These are phyloP conservation scores for Fragilariopsis cylindrus DNA, from an alignment of 108 stramenopile genomes.

Conservation along the genomic window DNA sequence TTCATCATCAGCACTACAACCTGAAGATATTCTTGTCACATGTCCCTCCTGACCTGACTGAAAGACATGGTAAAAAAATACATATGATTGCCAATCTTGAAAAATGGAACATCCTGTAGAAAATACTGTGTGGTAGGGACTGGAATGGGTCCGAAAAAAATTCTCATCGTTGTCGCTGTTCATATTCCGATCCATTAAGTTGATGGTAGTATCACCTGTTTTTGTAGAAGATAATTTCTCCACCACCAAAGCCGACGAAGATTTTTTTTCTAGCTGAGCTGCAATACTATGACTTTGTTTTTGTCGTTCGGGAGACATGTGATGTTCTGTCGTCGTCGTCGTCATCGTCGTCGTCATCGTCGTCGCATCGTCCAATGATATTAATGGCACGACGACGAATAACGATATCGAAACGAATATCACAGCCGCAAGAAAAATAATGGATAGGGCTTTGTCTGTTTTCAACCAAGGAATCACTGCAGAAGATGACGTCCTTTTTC, in stretches of 20 bases:
- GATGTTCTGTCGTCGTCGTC: background rate
- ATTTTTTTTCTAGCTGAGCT: background rate
- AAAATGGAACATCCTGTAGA: conserved; percentile 85
- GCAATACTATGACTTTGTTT: background rate
- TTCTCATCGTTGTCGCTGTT: background rate
- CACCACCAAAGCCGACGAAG: background rate
- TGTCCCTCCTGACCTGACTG: conserved; percentile 78
- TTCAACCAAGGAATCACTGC: no score
- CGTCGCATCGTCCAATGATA: background rate
- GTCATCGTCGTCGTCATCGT: background rate
- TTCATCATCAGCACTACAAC: conserved; percentile 34
- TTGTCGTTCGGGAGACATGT: background rate
- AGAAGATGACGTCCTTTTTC: no score
- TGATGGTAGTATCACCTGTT: background rate
- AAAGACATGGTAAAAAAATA: conserved; percentile 80
- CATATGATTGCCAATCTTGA: conserved; percentile 94
- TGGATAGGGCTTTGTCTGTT: background rate
- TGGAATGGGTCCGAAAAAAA: conserved; percentile 9
- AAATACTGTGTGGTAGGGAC: conserved; percentile 69
- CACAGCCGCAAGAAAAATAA: background rate
- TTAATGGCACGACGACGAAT: background rate
- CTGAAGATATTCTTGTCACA: conserved; percentile 89
- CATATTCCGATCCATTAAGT: background rate
- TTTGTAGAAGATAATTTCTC: background rate
- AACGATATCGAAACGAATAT: conserved; percentile 1